These are phyloP conservation scores for Leavenworthia alabamica DNA, from an alignment of 345 rosid genomes.

Conservation along the genomic window DNA sequence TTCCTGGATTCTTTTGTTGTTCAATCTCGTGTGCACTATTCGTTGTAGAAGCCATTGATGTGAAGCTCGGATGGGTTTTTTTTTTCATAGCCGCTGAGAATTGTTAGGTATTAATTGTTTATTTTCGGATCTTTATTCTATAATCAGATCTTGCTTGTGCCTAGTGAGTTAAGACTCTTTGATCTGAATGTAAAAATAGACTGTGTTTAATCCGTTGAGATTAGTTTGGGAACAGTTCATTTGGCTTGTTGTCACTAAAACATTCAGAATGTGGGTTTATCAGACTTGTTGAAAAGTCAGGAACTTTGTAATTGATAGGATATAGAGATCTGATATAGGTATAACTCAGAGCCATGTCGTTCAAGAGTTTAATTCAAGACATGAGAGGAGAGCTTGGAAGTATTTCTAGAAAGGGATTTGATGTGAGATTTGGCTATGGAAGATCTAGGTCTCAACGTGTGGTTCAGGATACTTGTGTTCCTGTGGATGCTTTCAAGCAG, in stretches of 20 bases:
- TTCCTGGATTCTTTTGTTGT: neutral
- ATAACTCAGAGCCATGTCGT: slow-evolving; percentile 46
- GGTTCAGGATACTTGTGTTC: slow-evolving; percentile 58
- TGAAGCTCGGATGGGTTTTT: neutral
- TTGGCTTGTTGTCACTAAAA: no score
- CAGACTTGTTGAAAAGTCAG: no score
- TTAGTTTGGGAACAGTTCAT: no score
- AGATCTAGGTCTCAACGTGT: slow-evolving; percentile 78
- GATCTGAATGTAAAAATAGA: slow-evolving; percentile 11
- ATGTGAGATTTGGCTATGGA: slow-evolving; percentile 71
- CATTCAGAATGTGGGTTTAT: no score
- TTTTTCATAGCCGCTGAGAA: neutral
- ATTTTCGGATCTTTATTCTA: neutral
- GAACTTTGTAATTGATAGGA: slow-evolving; percentile 2
- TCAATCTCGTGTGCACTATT: neutral
- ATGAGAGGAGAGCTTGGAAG: slow-evolving; percentile 76
- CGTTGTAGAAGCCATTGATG: slow-evolving; percentile 3
- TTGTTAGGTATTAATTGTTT: neutral
- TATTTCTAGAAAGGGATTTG: slow-evolving; percentile 71
- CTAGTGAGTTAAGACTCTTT: neutral
- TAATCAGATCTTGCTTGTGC: neutral
- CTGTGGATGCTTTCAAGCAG: slow-evolving; percentile 64
- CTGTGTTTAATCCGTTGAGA: no score
- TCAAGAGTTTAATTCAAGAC: slow-evolving; percentile 71
- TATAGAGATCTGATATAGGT: no score